Base-by-base conservation (phyloP, 164 flowering plant genomes). In the Malania oleifera region DNA sequence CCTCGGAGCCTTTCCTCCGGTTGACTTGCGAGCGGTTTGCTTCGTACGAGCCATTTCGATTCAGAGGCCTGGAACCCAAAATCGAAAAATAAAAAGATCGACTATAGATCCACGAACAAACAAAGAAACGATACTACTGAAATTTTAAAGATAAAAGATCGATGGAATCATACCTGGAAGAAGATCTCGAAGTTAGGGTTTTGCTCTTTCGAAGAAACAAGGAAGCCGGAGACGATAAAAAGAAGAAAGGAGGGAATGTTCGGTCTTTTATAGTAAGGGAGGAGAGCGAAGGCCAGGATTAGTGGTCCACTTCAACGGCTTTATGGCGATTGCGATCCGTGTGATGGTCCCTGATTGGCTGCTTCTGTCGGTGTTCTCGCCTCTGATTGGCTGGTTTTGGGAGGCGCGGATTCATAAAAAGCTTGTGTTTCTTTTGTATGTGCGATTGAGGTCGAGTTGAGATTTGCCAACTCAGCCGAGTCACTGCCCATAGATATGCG, bases 1-100 rank as follows among this genome's bases (percentile, higher is more conserved):
- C 67, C 81, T 71, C 6, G 83, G 80, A 17, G 79, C 83, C 59
- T 79, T 79, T 54, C 82, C 82, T 0, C 80, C 80, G 55, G 82
- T 79, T 1, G 82, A 78, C 38, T 78, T 78, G 37, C 82, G 73
- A 65, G 82, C 82, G 50, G 82, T 78, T 48, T 75, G 82, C 77
- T 78, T 78, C 19, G 82, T 78, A 67, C 81, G 80, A 55, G 83
- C 83, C 81, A 79, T 79, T 28, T 54, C 17, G 50, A 26, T 13
- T 50, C 62, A 31, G n/a, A 47, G 23, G 40, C 13, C 40, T 37
- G 57, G 35, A 31, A 37, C n/a, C 11, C 25, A 25, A 60, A 29
- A 55, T 1, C 28, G 12, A 63, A 10, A 5, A 14, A 50, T 28
- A 26, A 20, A 39, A 35, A n/a, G n/a, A n/a, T n/a, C n/a, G n/a